Evolutionary conservation across 75 land plant species (phyloP).

Genomic region (Pinus tabuliformis): DNA sequence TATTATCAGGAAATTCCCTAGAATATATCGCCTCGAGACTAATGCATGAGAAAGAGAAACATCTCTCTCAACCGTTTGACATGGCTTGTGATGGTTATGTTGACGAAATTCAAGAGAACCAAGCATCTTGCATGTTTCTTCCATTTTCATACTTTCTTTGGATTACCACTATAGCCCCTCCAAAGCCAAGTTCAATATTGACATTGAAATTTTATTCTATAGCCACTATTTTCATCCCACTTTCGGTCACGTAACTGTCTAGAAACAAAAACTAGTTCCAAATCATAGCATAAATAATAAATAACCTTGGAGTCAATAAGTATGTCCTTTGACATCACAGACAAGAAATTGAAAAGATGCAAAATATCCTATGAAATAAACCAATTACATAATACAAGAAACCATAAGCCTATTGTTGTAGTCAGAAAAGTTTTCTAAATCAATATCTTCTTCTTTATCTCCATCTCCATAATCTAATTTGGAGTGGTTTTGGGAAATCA

Average conservation of each 20-base stretch:
- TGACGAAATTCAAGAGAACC: no score
- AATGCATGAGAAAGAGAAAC: slow-evolving; percentile 61
- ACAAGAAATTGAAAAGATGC: not conserved
- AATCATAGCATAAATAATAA: not conserved
- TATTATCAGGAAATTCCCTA: not conserved
- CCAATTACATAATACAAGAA: not conserved
- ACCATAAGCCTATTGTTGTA: slow-evolving; percentile 74
- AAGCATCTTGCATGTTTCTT: slow-evolving; percentile 34
- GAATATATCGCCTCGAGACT: slow-evolving; percentile 55
- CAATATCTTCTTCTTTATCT: slow-evolving; percentile 79
- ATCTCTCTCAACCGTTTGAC: slow-evolving; percentile 50
- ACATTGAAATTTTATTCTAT: slow-evolving; percentile 19
- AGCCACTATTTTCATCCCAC: slow-evolving; percentile 59
- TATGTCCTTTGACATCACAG: not conserved
- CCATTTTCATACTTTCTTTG: slow-evolving; percentile 26
- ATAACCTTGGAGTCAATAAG: not conserved
- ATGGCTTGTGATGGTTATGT: slow-evolving; percentile 82
- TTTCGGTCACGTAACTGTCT: slow-evolving; percentile 56
- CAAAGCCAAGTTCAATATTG: slow-evolving; percentile 49
- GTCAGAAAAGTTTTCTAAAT: slow-evolving; percentile 92
- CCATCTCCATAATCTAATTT: slow-evolving; percentile 88
- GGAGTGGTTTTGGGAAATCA: slow-evolving; percentile 90
- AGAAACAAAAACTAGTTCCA: not conserved
- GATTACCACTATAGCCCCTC: slow-evolving; percentile 75
- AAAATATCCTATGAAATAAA: not conserved